phyloP scores from a whole-genome alignment of 2,329 filamentous ascomycete genomes.

The Apiospora sp. region DNA sequence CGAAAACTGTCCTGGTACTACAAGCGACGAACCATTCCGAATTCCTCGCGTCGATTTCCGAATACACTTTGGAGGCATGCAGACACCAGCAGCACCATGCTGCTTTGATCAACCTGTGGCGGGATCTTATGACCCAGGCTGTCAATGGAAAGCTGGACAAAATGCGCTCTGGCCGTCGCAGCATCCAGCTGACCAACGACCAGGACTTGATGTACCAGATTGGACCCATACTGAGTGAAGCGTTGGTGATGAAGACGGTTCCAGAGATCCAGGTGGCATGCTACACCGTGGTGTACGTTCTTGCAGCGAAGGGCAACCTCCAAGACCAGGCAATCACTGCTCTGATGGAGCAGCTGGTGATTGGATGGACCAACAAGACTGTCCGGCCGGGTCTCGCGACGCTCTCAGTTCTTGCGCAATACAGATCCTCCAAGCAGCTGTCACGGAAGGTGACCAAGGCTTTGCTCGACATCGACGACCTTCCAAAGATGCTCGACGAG shows the following conservation, averaged over 20 bases:
- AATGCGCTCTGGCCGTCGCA: constrained; percentile 76
- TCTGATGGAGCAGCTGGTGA: constrained; percentile 87
- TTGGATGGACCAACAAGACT: constrained; percentile 79
- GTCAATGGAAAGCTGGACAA: constrained; percentile 83
- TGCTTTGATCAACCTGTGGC: constrained; percentile 88
- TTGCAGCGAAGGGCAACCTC: constrained; percentile 83
- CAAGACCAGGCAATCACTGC: constrained; percentile 82
- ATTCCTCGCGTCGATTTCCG: constrained; percentile 80
- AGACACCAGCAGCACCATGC: constrained; percentile 77
- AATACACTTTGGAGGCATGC: constrained; percentile 79
- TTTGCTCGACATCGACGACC: constrained; percentile 68
- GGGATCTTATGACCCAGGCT: constrained; percentile 84
- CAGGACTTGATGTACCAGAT: constrained; percentile 76
- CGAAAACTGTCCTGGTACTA: constrained; percentile 83
- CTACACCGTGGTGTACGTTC: constrained; percentile 88
- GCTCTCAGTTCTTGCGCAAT: constrained; percentile 81
- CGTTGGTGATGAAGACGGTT: constrained; percentile 76
- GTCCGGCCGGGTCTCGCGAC: constrained; percentile 78
- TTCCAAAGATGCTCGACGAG: constrained; percentile 66
- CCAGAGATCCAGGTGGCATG: constrained; percentile 84
- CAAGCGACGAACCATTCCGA: constrained; percentile 80
- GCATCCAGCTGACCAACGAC: constrained; percentile 80
- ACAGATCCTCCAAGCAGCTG: constrained; percentile 74
- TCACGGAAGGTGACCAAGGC: constrained; percentile 75
- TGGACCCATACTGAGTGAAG: constrained; percentile 77